These are phyloP conservation scores for Wickerhamiella sorbophila DNA, from an alignment of 805 yeast genomes.

Conservation along the genomic window DNA sequence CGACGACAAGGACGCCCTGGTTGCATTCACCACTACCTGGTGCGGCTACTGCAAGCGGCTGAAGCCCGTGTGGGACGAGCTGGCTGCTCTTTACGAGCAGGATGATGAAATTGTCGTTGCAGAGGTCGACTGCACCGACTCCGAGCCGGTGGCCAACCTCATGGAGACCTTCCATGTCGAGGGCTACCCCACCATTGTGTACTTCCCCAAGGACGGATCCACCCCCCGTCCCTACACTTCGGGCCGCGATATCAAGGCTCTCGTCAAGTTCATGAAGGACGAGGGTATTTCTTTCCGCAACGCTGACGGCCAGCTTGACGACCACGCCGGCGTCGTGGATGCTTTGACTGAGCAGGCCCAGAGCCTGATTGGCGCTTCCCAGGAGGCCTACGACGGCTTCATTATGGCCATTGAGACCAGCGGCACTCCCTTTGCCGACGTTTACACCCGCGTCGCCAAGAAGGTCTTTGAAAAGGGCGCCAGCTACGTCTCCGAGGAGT, in stretches of 20 bases:
- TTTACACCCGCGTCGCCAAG: conserved; percentile 21
- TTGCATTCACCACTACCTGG: conserved; percentile 47
- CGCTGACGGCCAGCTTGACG: conserved; percentile 29
- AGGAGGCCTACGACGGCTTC: conserved; percentile 23
- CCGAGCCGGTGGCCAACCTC: conserved; percentile 26
- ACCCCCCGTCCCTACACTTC: conserved; percentile 39
- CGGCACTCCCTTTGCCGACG: conserved; percentile 11
- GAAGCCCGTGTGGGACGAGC: conserved; percentile 35
- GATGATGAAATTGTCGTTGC: conserved; percentile 31
- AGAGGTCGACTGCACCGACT: conserved; percentile 34
- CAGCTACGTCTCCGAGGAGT: conserved; percentile 33
- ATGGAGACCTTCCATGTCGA: conserved; percentile 30
- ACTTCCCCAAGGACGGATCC: conserved; percentile 32
- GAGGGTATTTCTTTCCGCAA: conserved; percentile 30
- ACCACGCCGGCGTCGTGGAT: conserved; percentile 30
- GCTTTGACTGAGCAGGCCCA: conserved; percentile 24
- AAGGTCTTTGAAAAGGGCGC: conserved; percentile 19
- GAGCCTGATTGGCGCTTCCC: conserved; percentile 12
- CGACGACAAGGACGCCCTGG: conserved; percentile 28
- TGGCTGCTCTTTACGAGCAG: conserved; percentile 35
- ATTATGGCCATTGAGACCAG: conserved; percentile 19
- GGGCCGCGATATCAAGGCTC: conserved; percentile 34
- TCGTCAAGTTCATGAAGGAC: conserved; percentile 35
- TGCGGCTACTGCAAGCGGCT: conserved; percentile 43
- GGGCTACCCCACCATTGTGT: conserved; percentile 43